Conservation (phyloP, 2,329 filamentous ascomycete genomes). For the Fusarium sp. region DNA sequence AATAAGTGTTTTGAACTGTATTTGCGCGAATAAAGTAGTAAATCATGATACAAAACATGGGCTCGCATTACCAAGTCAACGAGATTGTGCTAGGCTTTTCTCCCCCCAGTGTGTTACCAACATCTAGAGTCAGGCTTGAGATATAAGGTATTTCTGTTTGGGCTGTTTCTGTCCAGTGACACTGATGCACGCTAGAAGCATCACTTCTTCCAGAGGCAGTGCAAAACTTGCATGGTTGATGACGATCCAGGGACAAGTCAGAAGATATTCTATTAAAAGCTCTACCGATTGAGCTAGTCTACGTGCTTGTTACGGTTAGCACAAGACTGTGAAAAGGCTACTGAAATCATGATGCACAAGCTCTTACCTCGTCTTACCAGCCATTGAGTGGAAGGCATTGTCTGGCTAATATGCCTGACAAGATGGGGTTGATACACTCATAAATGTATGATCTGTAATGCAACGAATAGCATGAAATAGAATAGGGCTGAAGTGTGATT, state of each 20-base stretch:
- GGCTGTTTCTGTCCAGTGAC: not conserved
- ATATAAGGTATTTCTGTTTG: not conserved
- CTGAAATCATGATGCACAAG: not conserved
- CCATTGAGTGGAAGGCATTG: constrained; percentile 4
- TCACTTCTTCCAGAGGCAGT: constrained; percentile 36
- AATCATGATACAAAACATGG: constrained; percentile 13
- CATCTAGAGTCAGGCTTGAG: not conserved
- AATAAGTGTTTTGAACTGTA: not conserved
- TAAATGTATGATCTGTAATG: not conserved
- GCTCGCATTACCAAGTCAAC: not conserved
- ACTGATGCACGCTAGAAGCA: constrained; percentile 20
- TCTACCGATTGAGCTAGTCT: not conserved
- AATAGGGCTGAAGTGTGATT: constrained; percentile 10
- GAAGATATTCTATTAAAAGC: constrained; percentile 32
- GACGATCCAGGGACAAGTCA: constrained; percentile 22
- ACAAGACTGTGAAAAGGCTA: not conserved
- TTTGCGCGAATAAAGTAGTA: constrained; percentile 11
- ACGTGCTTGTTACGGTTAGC: not conserved
- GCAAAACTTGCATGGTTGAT: constrained; percentile 23
- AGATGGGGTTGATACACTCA: not conserved
- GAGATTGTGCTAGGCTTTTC: constrained; percentile 8
- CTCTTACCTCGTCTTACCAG: not conserved
- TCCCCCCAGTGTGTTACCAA: not conserved
- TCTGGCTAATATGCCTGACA: not conserved
- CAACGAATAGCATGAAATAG: not conserved